phyloP scores from a whole-genome alignment of 257 asterid genomes.

The Plantago elongata region DNA sequence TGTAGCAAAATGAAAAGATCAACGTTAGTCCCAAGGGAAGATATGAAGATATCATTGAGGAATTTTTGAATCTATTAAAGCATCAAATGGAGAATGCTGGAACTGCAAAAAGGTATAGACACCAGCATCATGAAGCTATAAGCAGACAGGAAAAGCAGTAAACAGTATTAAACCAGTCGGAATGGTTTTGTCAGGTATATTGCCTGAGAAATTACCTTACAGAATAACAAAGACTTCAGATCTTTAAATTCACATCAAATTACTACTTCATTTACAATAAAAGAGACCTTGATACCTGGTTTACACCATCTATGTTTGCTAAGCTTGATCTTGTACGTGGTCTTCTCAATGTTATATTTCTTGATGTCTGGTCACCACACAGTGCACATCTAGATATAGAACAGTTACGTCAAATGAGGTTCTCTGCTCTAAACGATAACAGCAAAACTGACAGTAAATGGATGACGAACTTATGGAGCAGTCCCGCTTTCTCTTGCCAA shows the following conservation, averaged over 20 bases:
- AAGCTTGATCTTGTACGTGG: constrained; percentile 93
- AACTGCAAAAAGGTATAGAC: too few relatives aligned
- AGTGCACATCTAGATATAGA: constrained; percentile 72
- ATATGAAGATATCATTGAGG: too few relatives aligned
- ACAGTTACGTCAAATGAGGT: constrained; percentile 1
- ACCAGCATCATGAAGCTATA: too few relatives aligned
- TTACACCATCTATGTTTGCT: constrained; percentile 93
- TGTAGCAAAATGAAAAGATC: constrained; percentile 31
- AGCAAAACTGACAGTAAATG: not conserved
- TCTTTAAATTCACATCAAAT: too few relatives aligned
- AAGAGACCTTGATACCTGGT: constrained; percentile 53
- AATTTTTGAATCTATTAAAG: too few relatives aligned
- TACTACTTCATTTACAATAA: not conserved
- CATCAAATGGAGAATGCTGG: too few relatives aligned
- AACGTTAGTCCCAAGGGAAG: too few relatives aligned
- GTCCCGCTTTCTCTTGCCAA: constrained; percentile 73
- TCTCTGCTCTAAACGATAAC: constrained; percentile 1
- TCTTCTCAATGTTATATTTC: constrained; percentile 69
- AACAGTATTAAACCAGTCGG: too few relatives aligned
- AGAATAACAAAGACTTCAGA: too few relatives aligned
- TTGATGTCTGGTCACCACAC: constrained; percentile 86
- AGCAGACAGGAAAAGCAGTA: too few relatives aligned
- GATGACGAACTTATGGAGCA: constrained; percentile 67
- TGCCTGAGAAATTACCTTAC: too few relatives aligned
- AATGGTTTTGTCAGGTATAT: too few relatives aligned